phyloP scores from a whole-genome alignment of 495 filamentous ascomycete genomes.

The Oidiodendron maius region DNA sequence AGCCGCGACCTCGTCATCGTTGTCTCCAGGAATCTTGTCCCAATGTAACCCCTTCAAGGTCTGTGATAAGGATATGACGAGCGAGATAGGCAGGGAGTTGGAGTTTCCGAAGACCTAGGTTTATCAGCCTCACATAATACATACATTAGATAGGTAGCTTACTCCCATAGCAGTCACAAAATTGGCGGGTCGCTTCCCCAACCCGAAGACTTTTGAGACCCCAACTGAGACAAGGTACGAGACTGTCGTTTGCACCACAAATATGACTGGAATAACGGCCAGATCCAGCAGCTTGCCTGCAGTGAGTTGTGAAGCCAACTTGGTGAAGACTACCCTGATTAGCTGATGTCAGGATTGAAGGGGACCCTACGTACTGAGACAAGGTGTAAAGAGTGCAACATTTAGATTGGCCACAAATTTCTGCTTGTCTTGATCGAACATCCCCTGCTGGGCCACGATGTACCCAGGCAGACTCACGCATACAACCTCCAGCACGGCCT shows the following conservation, averaged over 20 bases:
- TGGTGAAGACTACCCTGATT: conserved; percentile 74
- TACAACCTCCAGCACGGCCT: conserved; percentile 91
- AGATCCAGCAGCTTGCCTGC: conserved; percentile 84
- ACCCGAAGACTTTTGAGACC: conserved; percentile 68
- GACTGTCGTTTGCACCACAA: conserved; percentile 76
- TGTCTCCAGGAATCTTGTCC: conserved; percentile 84
- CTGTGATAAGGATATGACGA: conserved; percentile 88
- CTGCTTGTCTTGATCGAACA: conserved; percentile 91
- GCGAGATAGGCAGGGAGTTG: conserved; percentile 93
- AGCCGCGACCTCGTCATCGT: conserved; percentile 89
- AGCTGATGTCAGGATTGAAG: conserved; percentile 5
- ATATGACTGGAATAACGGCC: conserved; percentile 90
- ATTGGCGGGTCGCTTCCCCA: conserved; percentile 79
- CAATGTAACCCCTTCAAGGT: conserved; percentile 90
- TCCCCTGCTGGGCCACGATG: conserved; percentile 78
- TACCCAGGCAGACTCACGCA: conserved; percentile 96
- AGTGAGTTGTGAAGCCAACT: conserved; percentile 91
- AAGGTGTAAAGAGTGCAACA: conserved; percentile 89
- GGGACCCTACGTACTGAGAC: conserved; percentile 64
- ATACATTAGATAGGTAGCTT: conserved; percentile 21
- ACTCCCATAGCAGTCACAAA: conserved; percentile 96
- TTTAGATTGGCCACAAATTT: conserved; percentile 96
- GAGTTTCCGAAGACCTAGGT: conserved; percentile 88
- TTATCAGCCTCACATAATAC: conserved; percentile 1
- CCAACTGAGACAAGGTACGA: conserved; percentile 69